Percentiles rank a stretch among this genome's conserved stretches.
Conservation (phyloP, 2,329 filamentous ascomycete species). For the Trichoderma polysporum region DNA sequence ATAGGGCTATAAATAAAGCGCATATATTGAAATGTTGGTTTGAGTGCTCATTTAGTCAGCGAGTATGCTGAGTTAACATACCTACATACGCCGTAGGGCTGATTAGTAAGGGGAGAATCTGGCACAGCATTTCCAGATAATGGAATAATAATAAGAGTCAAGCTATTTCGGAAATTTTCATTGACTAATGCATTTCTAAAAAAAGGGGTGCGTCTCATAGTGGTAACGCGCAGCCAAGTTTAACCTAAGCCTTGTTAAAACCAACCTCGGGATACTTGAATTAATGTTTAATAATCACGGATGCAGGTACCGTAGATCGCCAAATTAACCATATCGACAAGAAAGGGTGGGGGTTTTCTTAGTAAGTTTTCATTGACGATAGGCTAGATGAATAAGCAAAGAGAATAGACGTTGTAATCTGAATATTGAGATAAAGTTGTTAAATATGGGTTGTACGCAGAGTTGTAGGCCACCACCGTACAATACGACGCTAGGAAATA, state of each 20-base stretch:
- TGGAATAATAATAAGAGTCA: neutral
- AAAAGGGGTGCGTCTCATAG: neutral
- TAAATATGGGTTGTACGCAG: neutral
- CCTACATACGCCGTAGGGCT: neutral
- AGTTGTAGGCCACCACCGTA: neutral
- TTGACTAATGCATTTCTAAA: neutral
- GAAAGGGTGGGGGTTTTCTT: neutral
- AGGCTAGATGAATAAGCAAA: slow-evolving; percentile 13
- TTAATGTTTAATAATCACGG: slow-evolving; percentile 11
- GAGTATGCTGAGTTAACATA: neutral
- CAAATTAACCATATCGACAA: neutral
- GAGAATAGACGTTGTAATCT: neutral
- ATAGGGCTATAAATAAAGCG: no score
- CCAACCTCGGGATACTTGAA: neutral
- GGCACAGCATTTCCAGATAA: neutral
- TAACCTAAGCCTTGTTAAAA: neutral
- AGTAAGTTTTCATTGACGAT: neutral
- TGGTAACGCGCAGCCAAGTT: neutral
- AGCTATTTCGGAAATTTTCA: neutral
- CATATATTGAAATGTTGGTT: no score
- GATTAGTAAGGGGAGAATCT: neutral
- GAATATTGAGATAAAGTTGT: neutral
- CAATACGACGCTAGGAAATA: neutral
- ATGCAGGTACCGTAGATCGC: slow-evolving; percentile 4
- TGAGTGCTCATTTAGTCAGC: neutral